Base-by-base conservation (phyloP, 139 green algal genomes). In the Yamagishiella unicocca region DNA sequence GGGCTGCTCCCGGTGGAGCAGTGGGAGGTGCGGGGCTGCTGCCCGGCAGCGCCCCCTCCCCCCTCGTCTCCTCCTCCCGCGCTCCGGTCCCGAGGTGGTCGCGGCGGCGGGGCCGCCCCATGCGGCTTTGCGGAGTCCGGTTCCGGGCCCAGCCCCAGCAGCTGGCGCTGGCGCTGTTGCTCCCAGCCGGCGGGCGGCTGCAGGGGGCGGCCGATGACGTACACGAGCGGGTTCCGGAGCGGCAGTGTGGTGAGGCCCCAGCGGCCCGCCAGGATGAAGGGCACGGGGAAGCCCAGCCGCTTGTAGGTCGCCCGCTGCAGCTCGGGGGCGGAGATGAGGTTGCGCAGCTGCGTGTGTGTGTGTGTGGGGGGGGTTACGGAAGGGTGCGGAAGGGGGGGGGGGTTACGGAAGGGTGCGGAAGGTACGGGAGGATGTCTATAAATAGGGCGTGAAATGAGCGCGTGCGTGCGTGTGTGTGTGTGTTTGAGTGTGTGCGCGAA, bases 231-330 rank as follows among this genome's bases (percentile, higher is more conserved):
- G 9, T 89, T 88, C 25, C 83, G 83, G n/a, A 85, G 78, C 1
- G 96, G 95, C 38, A 98, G 85, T 0, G 95, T 96, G 38, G 94
- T 92, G 0, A 96, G 17, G 12, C 90, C 89, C 92, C 93, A 95
- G 40, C 94, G 81, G 27, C 96, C 82, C 27, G 73, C 92, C 61
- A 96, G 87, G 37, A 96, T 66, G 89, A 94, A 98, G 4, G 95
- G 95, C 12, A 98, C 77, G 4, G 93, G 94, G 87, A 97, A 97
- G 61, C 96, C 96, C 25, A 98, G 75, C 31, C 87, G 83, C 87
- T 96, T 97, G 93, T 98, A 98, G 19, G 92, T 96, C 87, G 78
- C 92, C 37, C 89, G 89, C 88, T 97, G 96, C 87, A 97, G 54
- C 0, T 21, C 27, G 14, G 96, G 96, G 42, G 88, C 70, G 74